Base-by-base conservation (phyloP, 768 basidiomycete genomes). In the Leucocoprinus birnbaumii region DNA sequence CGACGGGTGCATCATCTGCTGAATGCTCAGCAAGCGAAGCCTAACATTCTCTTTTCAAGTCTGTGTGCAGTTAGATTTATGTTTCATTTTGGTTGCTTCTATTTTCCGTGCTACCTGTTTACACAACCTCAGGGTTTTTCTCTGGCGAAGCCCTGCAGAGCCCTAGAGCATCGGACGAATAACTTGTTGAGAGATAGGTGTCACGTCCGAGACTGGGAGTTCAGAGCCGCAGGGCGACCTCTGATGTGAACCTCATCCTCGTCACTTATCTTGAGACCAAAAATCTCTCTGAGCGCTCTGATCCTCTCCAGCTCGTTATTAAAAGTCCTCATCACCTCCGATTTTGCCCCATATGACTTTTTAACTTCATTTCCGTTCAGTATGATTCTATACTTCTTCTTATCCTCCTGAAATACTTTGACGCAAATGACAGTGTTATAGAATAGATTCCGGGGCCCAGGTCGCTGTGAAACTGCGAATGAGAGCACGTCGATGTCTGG, bases 251-350 rank as follows among this genome's bases (percentile, higher is more conserved):
- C 38, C 4, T 22, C 40, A 43, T 51, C 51, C 25, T 51, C 51
- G 25, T 51, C 51, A 24, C 21, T 51, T 18, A 51, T 6, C 9
- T 51, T 9, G 2, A 51, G 14, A 14, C 51, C 51, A 31, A 51
- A 51, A 31, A 42, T 26, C 8, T 51, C 51, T 6, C 53, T 21
- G 3, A 55, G 22, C 11, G 47, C 57, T 35, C 31, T 42, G 18
- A 71, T 66, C 58, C 70, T 66, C 40, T 73, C 67, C 43, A 52
- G 1, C 52, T 73, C 71, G 6, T 57, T 65, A n/a, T n/a, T 53
- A 13, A 72, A 47, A 10, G 41, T 64, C 42, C 49, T 55, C 8
- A 68, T 22, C 1, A 62, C 55, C 18, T 68, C 63, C 11, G 60
- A 58, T n/a, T 60, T 45, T 16, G 57, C 46, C 21, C 68, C 70